A percentile compares a stretch with the other conserved stretches of the same genome.
Evolutionary conservation across 768 basidiomycete genomes (phyloP).

Genomic region (Suillus weaverae): DNA sequence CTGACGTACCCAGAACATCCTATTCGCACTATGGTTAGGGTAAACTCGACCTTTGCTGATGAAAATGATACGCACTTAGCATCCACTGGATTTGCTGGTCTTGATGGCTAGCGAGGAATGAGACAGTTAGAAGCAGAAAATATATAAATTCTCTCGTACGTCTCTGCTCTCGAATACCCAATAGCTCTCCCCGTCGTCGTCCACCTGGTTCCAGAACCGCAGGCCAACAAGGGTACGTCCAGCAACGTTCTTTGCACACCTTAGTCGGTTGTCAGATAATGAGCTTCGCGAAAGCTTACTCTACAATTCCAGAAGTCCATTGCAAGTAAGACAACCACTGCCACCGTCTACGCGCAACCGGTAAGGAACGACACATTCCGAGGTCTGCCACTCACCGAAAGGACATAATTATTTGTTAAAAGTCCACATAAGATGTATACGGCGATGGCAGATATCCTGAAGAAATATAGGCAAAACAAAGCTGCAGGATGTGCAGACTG

Average conservation of each 20-base stretch:
- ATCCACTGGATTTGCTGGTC: slow-evolving; percentile 86
- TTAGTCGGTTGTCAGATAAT: not conserved
- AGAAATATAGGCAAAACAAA: slow-evolving; percentile 87
- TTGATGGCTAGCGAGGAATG: slow-evolving; percentile 62
- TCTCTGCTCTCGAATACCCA: slow-evolving; percentile 99
- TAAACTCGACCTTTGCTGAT: slow-evolving; percentile 11
- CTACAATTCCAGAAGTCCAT: slow-evolving; percentile 99
- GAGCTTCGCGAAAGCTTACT: slow-evolving; percentile 42
- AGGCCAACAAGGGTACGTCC: slow-evolving; percentile 93
- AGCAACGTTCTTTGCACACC: slow-evolving; percentile 72
- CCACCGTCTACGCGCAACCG: slow-evolving; percentile 60
- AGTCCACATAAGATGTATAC: slow-evolving; percentile 94
- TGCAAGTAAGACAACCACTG: slow-evolving; percentile 89
- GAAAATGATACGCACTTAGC: slow-evolving; percentile 57
- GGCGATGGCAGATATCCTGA: slow-evolving; percentile 83
- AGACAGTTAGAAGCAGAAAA: not conserved
- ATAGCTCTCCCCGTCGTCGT: slow-evolving; percentile 92
- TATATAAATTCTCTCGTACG: slow-evolving; percentile 49
- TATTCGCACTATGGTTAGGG: slow-evolving; percentile 30
- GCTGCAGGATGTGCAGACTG: slow-evolving; percentile 81
- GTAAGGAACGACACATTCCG: not conserved
- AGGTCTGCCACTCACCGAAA: slow-evolving; percentile 63
- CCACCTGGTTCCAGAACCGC: slow-evolving; percentile 97
- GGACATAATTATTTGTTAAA: slow-evolving; percentile 87
- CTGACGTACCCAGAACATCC: slow-evolving; percentile 87